Evolutionary conservation across 305 asterid genomes (phyloP).

Genomic region (Lippia alba): DNA sequence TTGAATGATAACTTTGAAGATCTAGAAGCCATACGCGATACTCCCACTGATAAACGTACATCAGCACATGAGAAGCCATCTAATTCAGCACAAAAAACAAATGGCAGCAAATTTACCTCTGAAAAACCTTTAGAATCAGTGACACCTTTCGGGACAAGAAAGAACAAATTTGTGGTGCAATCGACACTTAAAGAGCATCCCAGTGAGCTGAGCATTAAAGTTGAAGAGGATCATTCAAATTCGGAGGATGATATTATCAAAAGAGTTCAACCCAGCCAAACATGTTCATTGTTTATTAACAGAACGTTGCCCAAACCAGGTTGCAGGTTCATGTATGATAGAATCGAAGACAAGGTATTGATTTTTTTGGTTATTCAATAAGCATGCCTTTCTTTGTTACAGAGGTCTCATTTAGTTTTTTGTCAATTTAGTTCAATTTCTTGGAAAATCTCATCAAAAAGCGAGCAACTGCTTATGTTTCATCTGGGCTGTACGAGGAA

Average conservation of each 20-base stretch:
- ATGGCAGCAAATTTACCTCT: conserved; percentile 58
- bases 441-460: conserved; percentile 70
- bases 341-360: conserved; percentile 89
- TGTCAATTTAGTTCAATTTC: conserved; percentile 67
- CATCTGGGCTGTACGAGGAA: conserved; percentile 74
- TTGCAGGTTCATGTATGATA: conserved; percentile 96
- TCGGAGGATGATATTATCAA: conserved; percentile 80
- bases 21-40: conserved; percentile 49
- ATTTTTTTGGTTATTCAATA: conserved; percentile 16
- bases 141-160: conserved; percentile 92
- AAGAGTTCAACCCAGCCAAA: conserved; percentile 73
- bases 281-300: conserved; percentile 60
- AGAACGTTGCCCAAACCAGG: conserved; percentile 71
- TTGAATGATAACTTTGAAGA: conserved; percentile 65
- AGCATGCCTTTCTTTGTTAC: conserved; percentile 25
- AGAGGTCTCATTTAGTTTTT: conserved; percentile 32
- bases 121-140: conserved; percentile 64
- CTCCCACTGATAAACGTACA: conserved; percentile 58
- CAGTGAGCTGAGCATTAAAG: conserved; percentile 44
- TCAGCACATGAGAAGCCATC: conserved; percentile 41
- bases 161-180: conserved; percentile 81
- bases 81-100: conserved; percentile 60
- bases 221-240: conserved; percentile 50
- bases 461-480: conserved; percentile 57
- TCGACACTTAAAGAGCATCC: conserved; percentile 64